These are phyloP conservation scores for Dipteronia dyeriana DNA, from an alignment of 345 rosid species.

Conservation along the genomic window DNA sequence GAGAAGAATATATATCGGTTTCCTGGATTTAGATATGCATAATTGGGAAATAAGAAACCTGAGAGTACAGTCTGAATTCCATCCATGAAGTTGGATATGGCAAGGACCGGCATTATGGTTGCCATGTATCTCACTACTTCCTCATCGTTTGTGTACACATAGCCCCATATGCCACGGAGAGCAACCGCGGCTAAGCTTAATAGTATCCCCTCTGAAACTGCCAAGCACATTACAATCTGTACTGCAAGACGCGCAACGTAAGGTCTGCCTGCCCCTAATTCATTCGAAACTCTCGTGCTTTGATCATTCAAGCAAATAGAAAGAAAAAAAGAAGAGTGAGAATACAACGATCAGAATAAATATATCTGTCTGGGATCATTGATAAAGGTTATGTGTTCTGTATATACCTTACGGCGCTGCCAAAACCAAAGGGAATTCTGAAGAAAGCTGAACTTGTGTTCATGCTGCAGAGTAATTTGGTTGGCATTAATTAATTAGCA, in stretches of 20 bases:
- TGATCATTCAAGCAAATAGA: no score
- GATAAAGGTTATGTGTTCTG: no score
- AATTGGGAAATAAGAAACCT: constrained; percentile 11
- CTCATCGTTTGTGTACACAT: constrained; percentile 26
- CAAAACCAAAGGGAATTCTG: constrained; percentile 40
- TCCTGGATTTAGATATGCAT: no score
- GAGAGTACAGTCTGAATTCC: constrained; percentile 43
- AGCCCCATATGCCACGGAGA: constrained; percentile 26
- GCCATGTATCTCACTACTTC: constrained; percentile 29
- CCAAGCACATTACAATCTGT: constrained; percentile 24
- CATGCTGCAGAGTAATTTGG: constrained; percentile 24
- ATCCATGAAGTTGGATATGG: constrained; percentile 44
- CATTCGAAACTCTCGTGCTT: constrained; percentile 45
- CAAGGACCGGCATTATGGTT: constrained; percentile 34
- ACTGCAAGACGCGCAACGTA: constrained; percentile 25
- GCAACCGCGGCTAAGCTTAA: constrained; percentile 22
- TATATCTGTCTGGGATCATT: background rate
- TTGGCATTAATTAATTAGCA: background rate
- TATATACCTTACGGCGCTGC: constrained; percentile 36
- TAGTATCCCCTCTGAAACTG: constrained; percentile 22
- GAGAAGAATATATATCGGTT: no score
- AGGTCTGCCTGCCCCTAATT: constrained; percentile 38
- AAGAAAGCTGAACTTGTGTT: constrained; percentile 33
- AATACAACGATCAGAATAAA: background rate
- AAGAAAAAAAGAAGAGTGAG: background rate